Base-by-base conservation (phyloP, 768 basidiomycete species). In the Pholiota microspora region DNA sequence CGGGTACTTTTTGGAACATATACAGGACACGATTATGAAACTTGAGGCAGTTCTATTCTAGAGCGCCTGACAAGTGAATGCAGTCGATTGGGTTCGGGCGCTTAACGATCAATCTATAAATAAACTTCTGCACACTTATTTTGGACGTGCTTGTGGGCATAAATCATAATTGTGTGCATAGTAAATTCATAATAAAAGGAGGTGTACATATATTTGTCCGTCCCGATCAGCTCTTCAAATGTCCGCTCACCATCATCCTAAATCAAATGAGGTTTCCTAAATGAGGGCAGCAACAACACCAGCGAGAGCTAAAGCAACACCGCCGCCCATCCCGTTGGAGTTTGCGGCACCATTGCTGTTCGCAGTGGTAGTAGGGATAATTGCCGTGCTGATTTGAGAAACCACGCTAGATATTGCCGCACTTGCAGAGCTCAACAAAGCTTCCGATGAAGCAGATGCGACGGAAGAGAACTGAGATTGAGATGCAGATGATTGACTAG, bases 321-420 rank as follows among this genome's bases (percentile, higher is more conserved):
- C 45, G 18, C 34, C 36, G 6, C 45, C 35, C 8, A 36, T 21
- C 6, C 34, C 45, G 28, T 21, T 40, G 13, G 15, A 9, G 8
- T 9, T 16, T 3, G 45, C 5, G 16, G 45, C 55, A 15, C 55
- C 49, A 10, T 38, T 31, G 23, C 27, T 56, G n/a, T 24, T 50
- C 9, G 23, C 25, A 7, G 56, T 58, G 32, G 51, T 28, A 6
- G 51, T 36, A 25, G 56, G 56, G 18, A 18, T 49, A 42, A 49
- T 45, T 3, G 56, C 52, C 16, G 56, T 54, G 45, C 38, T 53
- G 13, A 52, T 36, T 23, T 47, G 50, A 15, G 55, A 56, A n/a
- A 29, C 32, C 21, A 28, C 15, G 32, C 54, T 51, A 7, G 55
- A 51, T 2, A 36, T 13, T 9, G 38, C 38, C 27, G 42, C 38